Conservation (phyloP, 805 yeast species). For the Ogataea zsoltii region DNA sequence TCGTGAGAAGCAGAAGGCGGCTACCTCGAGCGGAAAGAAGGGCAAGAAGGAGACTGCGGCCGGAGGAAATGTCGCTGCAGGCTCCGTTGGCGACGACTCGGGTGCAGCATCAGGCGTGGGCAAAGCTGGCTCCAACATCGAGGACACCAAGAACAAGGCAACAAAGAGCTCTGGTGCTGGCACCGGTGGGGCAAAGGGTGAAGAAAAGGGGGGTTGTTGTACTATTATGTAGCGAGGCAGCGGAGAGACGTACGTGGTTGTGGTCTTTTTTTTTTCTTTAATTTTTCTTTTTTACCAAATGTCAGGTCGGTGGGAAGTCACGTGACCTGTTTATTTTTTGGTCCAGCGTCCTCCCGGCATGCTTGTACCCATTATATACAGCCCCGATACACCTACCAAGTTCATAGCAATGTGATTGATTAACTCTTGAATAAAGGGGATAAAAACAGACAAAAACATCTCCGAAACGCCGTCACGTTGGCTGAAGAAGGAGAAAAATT, state of each 20-base stretch:
- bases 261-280: no score
- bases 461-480: no score
- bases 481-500: no score
- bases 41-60: slow-evolving; percentile 15
- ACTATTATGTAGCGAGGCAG: slow-evolving; percentile 27
- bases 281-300: no score
- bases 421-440: no score
- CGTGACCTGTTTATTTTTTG: no score
- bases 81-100: slow-evolving; percentile 3
- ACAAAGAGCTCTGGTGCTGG: slow-evolving; percentile 15
- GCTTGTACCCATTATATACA: no score
- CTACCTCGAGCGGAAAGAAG: slow-evolving; percentile 9
- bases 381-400: no score
- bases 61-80: slow-evolving; percentile 1
- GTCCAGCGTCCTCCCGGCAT: no score
- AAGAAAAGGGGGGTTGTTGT: slow-evolving; percentile 35
- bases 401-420: no score
- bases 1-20: slow-evolving; percentile 11
- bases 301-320: no score
- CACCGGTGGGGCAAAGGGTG: slow-evolving; percentile 11
- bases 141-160: slow-evolving; percentile 6
- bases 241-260: background rate
- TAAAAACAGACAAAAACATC: no score
- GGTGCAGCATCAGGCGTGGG: slow-evolving; percentile 6
- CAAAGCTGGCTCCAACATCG: background rate